Evolutionary conservation across 2,329 filamentous ascomycete genomes (phyloP).

Genomic region (Fusarium heterosporum): DNA sequence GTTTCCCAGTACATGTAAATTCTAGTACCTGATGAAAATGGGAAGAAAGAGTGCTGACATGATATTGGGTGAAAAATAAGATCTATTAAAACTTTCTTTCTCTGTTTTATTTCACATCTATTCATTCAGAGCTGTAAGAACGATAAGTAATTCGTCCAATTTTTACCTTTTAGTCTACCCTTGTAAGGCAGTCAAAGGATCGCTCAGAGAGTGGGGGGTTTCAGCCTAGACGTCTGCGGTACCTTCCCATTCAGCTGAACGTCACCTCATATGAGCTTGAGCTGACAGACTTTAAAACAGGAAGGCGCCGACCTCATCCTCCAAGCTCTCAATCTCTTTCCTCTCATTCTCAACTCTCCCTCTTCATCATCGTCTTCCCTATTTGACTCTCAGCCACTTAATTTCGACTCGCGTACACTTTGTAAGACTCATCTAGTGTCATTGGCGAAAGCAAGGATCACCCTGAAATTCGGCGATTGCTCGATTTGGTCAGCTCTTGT

Average conservation of each 20-base stretch:
- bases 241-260: slow-evolving; percentile 32
- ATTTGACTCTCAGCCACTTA: not conserved
- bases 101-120: fast-evolving
- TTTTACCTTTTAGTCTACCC: slow-evolving; percentile 10
- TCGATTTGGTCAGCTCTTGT: slow-evolving; percentile 38
- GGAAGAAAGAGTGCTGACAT: too few species aligned
- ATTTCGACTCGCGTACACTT: slow-evolving; percentile 5
- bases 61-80: too few species aligned
- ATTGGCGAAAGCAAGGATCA: slow-evolving; percentile 31
- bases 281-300: slow-evolving; percentile 31
- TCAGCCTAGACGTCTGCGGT: slow-evolving; percentile 33
- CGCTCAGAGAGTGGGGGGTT: slow-evolving; percentile 27
- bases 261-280: slow-evolving; percentile 20
- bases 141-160: not conserved
- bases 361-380: not conserved
- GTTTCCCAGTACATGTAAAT: too few species aligned
- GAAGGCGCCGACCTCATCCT: slow-evolving; percentile 23
- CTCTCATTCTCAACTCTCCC: not conserved
- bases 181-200: not conserved
- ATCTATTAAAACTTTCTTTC: not conserved
- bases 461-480: slow-evolving; percentile 43
- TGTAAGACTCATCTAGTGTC: slow-evolving; percentile 1
- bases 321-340: slow-evolving; percentile 4
- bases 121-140: too few species aligned
- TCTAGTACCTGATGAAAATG: too few species aligned